Base-by-base conservation (phyloP, 2,329 filamentous ascomycete species). In the Monosporascus sp. region DNA sequence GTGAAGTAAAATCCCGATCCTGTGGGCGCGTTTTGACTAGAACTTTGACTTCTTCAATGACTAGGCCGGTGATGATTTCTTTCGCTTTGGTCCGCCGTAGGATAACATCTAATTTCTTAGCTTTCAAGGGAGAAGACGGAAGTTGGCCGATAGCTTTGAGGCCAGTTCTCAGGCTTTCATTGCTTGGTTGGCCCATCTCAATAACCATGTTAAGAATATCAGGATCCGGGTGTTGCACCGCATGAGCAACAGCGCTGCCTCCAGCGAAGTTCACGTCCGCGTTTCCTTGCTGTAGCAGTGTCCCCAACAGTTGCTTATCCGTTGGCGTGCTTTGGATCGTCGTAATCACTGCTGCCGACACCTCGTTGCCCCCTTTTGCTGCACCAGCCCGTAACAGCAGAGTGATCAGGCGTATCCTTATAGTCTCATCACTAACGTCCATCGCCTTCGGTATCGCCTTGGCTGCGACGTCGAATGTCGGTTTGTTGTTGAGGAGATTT, bases 201-300 rank as follows among this genome's bases (percentile, higher is more conserved):
- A 81, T 66, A 2, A 82, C 60, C 24, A 77, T 62, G 4, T 78
- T 75, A 1, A 82, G 65, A 2, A 84, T 67, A 19, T 76, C 70
- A 0, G 73, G 73, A 43, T 84, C 77, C 0, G 74, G 67, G 26
- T 77, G 78, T 72, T 70, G 54, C 5, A 67, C 64, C 17, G 53
- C 60, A 31, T 56, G 63, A 57, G 70, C 68, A 14, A 81, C 64
- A 16, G 75, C 72, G 2, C 69, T 65, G 9, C 78, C 79, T 1
- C 71, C 67, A 3, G 76, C 66, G 9, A 71, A 66, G 55, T 84
- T 84, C 52, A 82, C 66, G 53, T 84, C 78, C 2, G 78, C 79
- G 22, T 73, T 72, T 0, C 80, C 80, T 26, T 76, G 70, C 26
- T 78, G 72, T 2, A 84, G 63, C 3, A 85, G 67, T 7, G 78